phyloP scores from a whole-genome alignment of 257 asterid species.

The Osmanthus fragrans region DNA sequence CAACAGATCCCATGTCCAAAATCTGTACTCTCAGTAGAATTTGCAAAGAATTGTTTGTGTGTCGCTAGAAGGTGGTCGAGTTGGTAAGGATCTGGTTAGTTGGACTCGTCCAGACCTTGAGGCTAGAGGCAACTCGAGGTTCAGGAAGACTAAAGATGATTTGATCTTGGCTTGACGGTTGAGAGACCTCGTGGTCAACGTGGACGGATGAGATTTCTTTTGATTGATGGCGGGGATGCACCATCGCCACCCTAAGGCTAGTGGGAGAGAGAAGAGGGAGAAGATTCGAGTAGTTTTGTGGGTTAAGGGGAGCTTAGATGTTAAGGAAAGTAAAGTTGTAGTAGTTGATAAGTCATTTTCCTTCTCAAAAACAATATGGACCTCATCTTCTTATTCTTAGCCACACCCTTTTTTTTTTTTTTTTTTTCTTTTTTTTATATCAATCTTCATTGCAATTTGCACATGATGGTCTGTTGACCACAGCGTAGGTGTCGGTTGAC shows the following conservation, averaged over 20 bases:
- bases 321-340: neutral
- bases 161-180: too few species aligned
- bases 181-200: neutral
- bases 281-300: neutral
- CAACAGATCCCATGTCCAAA: constrained; percentile 32
- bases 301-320: constrained; percentile 3
- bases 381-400: constrained; percentile 26
- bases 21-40: neutral
- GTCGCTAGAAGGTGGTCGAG: neutral
- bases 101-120: neutral
- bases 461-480: constrained; percentile 44
- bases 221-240: neutral
- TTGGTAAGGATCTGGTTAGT: neutral
- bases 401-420: neutral
- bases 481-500: constrained; percentile 31
- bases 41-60: neutral
- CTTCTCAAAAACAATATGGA: neutral
- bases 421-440: neutral
- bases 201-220: neutral
- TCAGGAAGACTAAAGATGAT: neutral
- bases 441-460: neutral
- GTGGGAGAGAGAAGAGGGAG: neutral
- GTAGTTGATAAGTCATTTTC: neutral
- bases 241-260: neutral
- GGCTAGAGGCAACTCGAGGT: neutral